Base-by-base conservation (phyloP, 306 rosid genomes). In the Quercus robur region DNA sequence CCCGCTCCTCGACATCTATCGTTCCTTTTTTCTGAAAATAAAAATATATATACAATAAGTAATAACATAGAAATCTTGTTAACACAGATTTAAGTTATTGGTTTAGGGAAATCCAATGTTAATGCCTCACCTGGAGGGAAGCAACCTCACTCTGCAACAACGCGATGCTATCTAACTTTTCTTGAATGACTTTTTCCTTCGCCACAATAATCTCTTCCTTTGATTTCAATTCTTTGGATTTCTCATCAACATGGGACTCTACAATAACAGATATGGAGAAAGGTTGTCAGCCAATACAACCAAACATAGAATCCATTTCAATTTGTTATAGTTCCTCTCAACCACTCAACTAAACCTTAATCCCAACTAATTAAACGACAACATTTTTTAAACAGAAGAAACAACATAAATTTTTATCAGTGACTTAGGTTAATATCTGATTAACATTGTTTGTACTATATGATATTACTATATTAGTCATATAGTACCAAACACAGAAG, bases 41-140 rank as follows among this genome's bases (percentile, higher is more conserved):
- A n/a, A 76, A 70, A 80, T 0, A 38, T 1, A 59, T n/a, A 68
- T 19, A 35, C n/a, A 49, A 49, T 49, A 49, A 49, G 17, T 49
- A 49, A 49, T 49, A 49, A 49, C 5, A 49, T 12, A 49, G 54
- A 68, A 68, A 11, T 33, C 21, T 35, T 9, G 26, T 68, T n/a
- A 9, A 35, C 52, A 35, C 52, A 35, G 15, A 68, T 8, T 41
- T 41, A 41, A 41, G 11, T 41, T 41, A 41, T 2, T 41, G 46
- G 46, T 41, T 41, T 41, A 0, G 46, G 46, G 46, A 8, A 30
- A 56, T 61, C 26, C 15, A 19, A 49, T 75, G 59, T 21, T 68
- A 71, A 74, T 26, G 70, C 31, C 89, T 55, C 80, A 96, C 99
- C 99, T 96, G 92, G 59, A 93, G 94, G 80, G 94, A 87, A 55